Percentiles rank a stretch among this genome's conserved stretches.
These are phyloP conservation scores for Eimeria acervulina DNA, from an alignment of 169 alveolate species.

Conservation along the genomic window DNA sequence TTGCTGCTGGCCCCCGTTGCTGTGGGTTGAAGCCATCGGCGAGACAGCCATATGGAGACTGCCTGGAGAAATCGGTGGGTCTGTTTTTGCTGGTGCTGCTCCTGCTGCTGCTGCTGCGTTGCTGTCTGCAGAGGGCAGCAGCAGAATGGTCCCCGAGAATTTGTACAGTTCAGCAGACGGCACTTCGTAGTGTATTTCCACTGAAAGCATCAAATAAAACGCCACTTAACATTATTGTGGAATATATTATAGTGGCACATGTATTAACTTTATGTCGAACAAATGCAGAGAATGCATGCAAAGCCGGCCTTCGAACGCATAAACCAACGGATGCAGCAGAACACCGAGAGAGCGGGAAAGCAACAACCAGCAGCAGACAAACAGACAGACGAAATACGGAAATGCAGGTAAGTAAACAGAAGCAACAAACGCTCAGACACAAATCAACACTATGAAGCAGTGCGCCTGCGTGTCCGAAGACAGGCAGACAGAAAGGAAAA, in stretches of 20 bases:
- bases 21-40: conserved; percentile 27
- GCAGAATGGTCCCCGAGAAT: conserved; percentile 86
- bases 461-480: too few relatives aligned
- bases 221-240: neutral
- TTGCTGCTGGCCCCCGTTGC: conserved; percentile 31
- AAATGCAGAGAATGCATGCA: neutral
- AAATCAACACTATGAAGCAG: neutral
- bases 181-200: conserved; percentile 85
- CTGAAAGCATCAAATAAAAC: conserved; percentile 23
- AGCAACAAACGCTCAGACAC: neutral
- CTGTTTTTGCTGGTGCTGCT: conserved; percentile 11
- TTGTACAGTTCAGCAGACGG: conserved; percentile 89
- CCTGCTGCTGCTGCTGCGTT: neutral
- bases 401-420: neutral
- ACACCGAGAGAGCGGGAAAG: neutral
- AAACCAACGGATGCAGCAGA: neutral
- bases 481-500: neutral
- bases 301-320: neutral
- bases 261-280: too few relatives aligned
- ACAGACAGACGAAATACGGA: neutral
- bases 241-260: neutral
- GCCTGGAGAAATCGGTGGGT: neutral
- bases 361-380: neutral
- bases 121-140: conserved; percentile 46
- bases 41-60: neutral